Evolutionary conservation across 2,329 filamentous ascomycete species (phyloP).

Genomic region (Acrocalymma vagum): DNA sequence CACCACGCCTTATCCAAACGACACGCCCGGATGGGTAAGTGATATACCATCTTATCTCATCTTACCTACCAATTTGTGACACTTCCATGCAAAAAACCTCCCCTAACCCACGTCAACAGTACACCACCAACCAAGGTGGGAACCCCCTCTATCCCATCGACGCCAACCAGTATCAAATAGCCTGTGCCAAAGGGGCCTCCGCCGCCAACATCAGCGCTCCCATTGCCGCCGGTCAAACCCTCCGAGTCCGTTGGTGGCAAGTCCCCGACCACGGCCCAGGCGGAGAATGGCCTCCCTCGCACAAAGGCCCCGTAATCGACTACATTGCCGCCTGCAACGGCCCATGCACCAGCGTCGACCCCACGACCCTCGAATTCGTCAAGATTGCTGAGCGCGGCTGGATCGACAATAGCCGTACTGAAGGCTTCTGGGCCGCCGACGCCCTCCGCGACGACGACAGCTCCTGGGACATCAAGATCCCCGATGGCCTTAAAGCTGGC

Average conservation of each 20-base stretch:
- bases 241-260: constrained; percentile 39
- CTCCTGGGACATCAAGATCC: constrained; percentile 49
- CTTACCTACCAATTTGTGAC: neutral
- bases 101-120: no score
- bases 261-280: no score
- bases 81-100: no score
- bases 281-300: constrained; percentile 28
- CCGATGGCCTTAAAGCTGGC: constrained; percentile 49
- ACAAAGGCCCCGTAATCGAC: constrained; percentile 39
- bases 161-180: constrained; percentile 26
- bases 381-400: constrained; percentile 36
- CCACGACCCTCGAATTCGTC: constrained; percentile 31
- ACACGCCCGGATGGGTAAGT: constrained; percentile 24
- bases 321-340: constrained; percentile 38
- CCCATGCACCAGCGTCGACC: constrained; percentile 26
- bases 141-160: constrained; percentile 32
- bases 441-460: constrained; percentile 48
- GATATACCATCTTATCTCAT: neutral
- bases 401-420: constrained; percentile 32
- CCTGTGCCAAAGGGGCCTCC: constrained; percentile 35
- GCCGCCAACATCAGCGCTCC: constrained; percentile 30
- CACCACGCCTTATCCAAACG: constrained; percentile 14
- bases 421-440: constrained; percentile 46
- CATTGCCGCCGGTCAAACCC: constrained; percentile 17
- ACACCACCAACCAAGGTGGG: constrained; percentile 29